Evolutionary conservation across 23 red algal species (phyloP).

Genomic region (Gracilaria gracilis): DNA sequence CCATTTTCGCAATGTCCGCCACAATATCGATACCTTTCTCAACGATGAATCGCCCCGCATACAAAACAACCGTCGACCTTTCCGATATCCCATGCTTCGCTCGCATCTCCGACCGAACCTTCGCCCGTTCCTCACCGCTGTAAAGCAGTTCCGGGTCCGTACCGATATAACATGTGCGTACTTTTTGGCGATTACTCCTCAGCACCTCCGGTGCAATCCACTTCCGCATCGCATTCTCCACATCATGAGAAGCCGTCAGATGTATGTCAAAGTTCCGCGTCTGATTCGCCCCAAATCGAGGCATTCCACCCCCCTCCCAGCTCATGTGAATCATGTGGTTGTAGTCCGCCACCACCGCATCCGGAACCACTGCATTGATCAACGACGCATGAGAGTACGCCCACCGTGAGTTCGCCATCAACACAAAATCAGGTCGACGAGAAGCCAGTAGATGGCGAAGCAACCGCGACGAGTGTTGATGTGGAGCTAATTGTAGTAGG

Average conservation of each 20-base stretch:
- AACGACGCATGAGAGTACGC: slow-evolving; percentile 55
- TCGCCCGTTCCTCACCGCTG: slow-evolving; percentile 18
- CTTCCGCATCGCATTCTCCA: slow-evolving; percentile 54
- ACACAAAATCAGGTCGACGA: slow-evolving; percentile 47
- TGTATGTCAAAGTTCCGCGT: slow-evolving; percentile 52
- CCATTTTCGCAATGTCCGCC: slow-evolving; percentile 33
- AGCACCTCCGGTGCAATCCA: slow-evolving; percentile 51
- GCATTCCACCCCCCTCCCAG: slow-evolving; percentile 73
- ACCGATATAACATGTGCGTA: slow-evolving; percentile 67
- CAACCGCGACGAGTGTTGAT: slow-evolving; percentile 21
- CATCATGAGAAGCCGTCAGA: slow-evolving; percentile 58
- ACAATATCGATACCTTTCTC: slow-evolving; percentile 72
- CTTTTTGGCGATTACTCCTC: slow-evolving; percentile 25
- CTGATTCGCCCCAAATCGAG: slow-evolving; percentile 59
- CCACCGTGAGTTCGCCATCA: slow-evolving; percentile 60
- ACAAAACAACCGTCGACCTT: slow-evolving; percentile 46
- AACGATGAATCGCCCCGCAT: slow-evolving; percentile 64
- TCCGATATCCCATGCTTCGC: slow-evolving; percentile 38
- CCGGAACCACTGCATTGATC: slow-evolving; percentile 33
- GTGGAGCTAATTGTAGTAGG: slow-evolving; percentile 40
- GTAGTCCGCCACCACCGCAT: slow-evolving; percentile 51
- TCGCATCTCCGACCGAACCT: slow-evolving; percentile 35
- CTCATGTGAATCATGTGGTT: slow-evolving; percentile 73
- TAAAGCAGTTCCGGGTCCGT: slow-evolving; percentile 42
- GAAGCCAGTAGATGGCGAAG: slow-evolving; percentile 57